A percentile compares a stretch with the other conserved stretches of the same genome.
phyloP scores from a whole-genome alignment of 768 basidiomycete genomes.

The Hericium rajendrae region DNA sequence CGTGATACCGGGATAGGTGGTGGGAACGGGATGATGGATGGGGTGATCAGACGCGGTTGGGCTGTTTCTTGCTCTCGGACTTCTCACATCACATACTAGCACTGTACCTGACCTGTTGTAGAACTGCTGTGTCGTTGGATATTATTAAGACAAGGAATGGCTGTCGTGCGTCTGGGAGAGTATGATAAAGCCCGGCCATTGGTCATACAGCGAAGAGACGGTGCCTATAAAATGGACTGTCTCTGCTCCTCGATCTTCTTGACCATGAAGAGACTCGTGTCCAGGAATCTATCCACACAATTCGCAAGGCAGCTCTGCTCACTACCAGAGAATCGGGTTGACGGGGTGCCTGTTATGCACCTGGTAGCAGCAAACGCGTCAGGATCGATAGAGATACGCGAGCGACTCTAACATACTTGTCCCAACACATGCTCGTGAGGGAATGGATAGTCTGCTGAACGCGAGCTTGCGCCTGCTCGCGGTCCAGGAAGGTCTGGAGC shows the following conservation, averaged over 20 bases:
- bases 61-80: neutral
- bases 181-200: too few species aligned
- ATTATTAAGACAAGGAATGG: too few species aligned
- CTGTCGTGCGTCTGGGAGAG: too few species aligned
- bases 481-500: constrained; percentile 67
- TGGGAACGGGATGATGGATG: neutral
- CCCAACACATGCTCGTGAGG: constrained; percentile 83
- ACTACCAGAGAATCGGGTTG: constrained; percentile 64
- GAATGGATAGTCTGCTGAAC: constrained; percentile 63
- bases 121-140: too few species aligned
- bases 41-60: neutral
- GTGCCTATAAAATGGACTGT: neutral
- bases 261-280: constrained; percentile 77
- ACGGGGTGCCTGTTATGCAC: constrained; percentile 73
- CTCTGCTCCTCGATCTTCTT: constrained; percentile 39
- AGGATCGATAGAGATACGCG: neutral
- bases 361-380: constrained; percentile 28
- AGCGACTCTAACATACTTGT: constrained; percentile 54
- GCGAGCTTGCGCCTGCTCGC: constrained; percentile 71
- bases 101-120: neutral
- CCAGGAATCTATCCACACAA: constrained; percentile 89
- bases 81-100: neutral
- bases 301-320: constrained; percentile 81
- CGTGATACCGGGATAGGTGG: neutral
- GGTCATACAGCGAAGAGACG: too few species aligned